Percentiles rank a stretch among this genome's conserved stretches.
Conservation (phyloP, 2,329 filamentous ascomycete species). For the Ceratocystis diversiconidia region DNA sequence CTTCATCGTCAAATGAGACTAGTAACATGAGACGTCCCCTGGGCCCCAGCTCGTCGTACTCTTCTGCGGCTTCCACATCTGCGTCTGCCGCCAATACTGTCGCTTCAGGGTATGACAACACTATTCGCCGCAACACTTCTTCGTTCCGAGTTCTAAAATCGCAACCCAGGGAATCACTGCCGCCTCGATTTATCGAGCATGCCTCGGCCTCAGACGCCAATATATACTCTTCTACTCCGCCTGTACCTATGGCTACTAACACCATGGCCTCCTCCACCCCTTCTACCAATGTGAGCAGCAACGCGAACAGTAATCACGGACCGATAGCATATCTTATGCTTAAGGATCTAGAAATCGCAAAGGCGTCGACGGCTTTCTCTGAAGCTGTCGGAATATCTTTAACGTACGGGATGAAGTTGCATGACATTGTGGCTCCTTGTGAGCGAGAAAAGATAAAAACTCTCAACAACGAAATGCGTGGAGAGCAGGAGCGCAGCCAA, state of each 20-base stretch:
- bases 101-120: constrained; percentile 28
- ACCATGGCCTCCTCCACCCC: no score
- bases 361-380: constrained; percentile 40
- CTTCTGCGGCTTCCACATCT: constrained; percentile 10
- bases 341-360: constrained; percentile 41
- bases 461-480: constrained; percentile 39
- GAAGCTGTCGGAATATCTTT: constrained; percentile 39
- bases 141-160: constrained; percentile 40
- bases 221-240: constrained; percentile 26
- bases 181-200: constrained; percentile 38
- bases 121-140: not conserved
- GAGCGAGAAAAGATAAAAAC: constrained; percentile 40
- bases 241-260: not conserved
- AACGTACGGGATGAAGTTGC: constrained; percentile 36
- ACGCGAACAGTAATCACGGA: constrained; percentile 26
- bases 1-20: constrained; percentile 23
- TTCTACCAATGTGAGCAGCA: constrained; percentile 25
- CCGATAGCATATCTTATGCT: constrained; percentile 44
- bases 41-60: constrained; percentile 13
- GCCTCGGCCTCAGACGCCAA: constrained; percentile 35
- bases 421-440: constrained; percentile 37
- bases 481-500: constrained; percentile 43
- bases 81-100: not conserved
- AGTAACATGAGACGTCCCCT: constrained; percentile 13
- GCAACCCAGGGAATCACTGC: constrained; percentile 35